These are phyloP conservation scores for Recurvomyces mirabilis DNA, from an alignment of 495 filamentous ascomycete genomes.

Conservation along the genomic window DNA sequence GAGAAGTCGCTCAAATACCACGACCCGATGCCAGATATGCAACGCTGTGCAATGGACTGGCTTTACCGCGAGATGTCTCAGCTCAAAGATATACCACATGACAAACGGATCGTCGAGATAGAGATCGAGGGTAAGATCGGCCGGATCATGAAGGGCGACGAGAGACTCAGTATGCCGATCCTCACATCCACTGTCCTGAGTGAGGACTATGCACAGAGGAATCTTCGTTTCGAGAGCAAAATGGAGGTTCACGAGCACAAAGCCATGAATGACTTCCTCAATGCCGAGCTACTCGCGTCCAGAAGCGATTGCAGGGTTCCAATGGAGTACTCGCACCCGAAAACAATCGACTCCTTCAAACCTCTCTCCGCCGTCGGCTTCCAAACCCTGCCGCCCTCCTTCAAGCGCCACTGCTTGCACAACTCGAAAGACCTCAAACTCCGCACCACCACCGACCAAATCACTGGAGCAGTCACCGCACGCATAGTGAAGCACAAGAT, in stretches of 20 bases:
- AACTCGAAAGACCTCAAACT: conserved; percentile 54
- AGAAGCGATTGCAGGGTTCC: conserved; percentile 43
- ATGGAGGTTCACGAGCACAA: conserved; percentile 82
- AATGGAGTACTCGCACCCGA: conserved; percentile 68
- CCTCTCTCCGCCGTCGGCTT: conserved; percentile 51
- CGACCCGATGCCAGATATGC: conserved; percentile 4
- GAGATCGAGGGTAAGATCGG: conserved; percentile 92
- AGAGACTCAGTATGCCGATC: conserved; percentile 55
- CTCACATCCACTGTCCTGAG: conserved; percentile 54
- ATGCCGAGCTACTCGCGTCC: conserved; percentile 47
- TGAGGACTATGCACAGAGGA: conserved; percentile 9
- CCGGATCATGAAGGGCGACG: conserved; percentile 58
- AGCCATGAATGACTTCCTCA: conserved; percentile 67
- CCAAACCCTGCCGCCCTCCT: conserved; percentile 37
- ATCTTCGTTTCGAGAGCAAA: conserved; percentile 55
- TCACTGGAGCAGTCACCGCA: conserved; percentile 57
- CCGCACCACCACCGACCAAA: conserved; percentile 68
- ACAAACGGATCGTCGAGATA: conserved; percentile 25
- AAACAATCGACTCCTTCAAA: conserved; percentile 71
- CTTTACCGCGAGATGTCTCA: conserved; percentile 32
- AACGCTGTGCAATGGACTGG: conserved; percentile 5
- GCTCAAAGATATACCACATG: conserved; percentile 30
- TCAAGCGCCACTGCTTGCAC: conserved; percentile 34
- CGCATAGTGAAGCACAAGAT: conserved; percentile 83
- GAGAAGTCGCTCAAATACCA: conserved; percentile 19